Evolutionary conservation across 208 protist species (phyloP).

Genomic region (Blastocrithidia nonstop): DNA sequence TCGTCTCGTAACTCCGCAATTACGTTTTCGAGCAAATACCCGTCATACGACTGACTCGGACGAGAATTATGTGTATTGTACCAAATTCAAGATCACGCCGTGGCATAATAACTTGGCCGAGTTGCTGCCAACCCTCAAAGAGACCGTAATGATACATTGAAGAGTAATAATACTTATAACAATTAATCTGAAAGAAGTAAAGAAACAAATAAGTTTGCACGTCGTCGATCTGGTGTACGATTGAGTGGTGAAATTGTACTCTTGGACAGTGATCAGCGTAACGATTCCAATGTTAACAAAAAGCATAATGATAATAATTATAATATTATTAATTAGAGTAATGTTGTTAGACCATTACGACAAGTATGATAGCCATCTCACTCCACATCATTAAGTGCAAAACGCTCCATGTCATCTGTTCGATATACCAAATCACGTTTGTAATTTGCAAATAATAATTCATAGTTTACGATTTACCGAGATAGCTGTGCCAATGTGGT

Average conservation of each 20-base stretch:
- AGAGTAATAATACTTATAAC: not conserved
- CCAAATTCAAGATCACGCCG: constrained; percentile 61
- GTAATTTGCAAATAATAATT: too few species aligned
- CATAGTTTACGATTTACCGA: too few species aligned
- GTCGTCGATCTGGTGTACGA: constrained; percentile 44
- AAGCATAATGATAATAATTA: too few species aligned
- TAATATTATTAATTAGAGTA: too few species aligned
- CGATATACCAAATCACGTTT: too few species aligned
- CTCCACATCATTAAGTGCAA: too few species aligned
- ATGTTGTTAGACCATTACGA: too few species aligned
- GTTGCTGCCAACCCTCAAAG: constrained; percentile 9
- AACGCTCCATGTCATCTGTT: too few species aligned
- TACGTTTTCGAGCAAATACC: constrained; percentile 55
- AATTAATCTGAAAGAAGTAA: too few species aligned
- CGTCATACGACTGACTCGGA: constrained; percentile 50
- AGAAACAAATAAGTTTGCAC: constrained; percentile 4
- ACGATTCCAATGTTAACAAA: not conserved
- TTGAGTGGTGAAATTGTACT: constrained; percentile 37
- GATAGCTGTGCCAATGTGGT: too few species aligned
- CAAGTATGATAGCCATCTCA: too few species aligned
- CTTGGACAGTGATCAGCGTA: not conserved
- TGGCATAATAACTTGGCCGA: constrained; percentile 42
- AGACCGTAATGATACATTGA: not conserved
- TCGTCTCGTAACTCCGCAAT: constrained; percentile 44
- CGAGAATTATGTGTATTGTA: constrained; percentile 63